Evolutionary conservation across 805 yeast genomes (phyloP).

Genomic region (Lipomyces mesembrius): DNA sequence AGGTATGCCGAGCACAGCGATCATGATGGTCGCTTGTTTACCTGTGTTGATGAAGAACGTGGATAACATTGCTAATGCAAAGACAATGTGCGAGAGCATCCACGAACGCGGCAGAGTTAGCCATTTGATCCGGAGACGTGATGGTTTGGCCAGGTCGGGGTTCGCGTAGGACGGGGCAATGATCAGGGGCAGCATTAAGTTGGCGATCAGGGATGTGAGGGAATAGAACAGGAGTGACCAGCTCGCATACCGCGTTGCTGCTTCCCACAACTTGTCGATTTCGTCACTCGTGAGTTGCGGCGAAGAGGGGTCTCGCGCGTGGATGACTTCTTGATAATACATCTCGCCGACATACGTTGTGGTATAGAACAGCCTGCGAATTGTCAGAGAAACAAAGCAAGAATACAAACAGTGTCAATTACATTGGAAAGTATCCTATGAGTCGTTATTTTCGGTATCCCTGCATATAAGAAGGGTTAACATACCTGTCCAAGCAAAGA

Average conservation of each 20-base stretch:
- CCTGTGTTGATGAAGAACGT: constrained; percentile 55
- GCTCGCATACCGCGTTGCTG: constrained; percentile 58
- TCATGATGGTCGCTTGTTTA: constrained; percentile 53
- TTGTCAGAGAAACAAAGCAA: not conserved
- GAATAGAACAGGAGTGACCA: constrained; percentile 58
- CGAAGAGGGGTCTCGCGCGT: constrained; percentile 47
- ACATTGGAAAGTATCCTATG: constrained; percentile 36
- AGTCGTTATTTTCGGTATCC: not conserved
- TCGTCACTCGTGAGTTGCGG: constrained; percentile 49
- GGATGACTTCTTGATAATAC: constrained; percentile 50
- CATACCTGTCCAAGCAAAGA: constrained; percentile 66
- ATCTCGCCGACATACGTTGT: constrained; percentile 68
- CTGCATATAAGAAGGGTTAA: not conserved
- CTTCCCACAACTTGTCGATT: constrained; percentile 50
- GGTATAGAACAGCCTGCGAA: constrained; percentile 61
- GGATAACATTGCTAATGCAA: constrained; percentile 54
- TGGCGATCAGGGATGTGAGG: constrained; percentile 53
- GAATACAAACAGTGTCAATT: not conserved
- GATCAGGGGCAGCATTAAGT: constrained; percentile 53
- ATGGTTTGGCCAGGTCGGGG: constrained; percentile 22
- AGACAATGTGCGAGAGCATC: constrained; percentile 57
- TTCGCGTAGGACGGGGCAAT: constrained; percentile 46
- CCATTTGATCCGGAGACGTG: constrained; percentile 27
- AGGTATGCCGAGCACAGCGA: constrained; percentile 60
- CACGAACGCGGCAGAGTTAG: constrained; percentile 48